Evolutionary conservation across 2,329 filamentous ascomycete species (phyloP), one percentile per base, ranked within the genome.

Genomic region (Diaporthe nobilis): DNA sequence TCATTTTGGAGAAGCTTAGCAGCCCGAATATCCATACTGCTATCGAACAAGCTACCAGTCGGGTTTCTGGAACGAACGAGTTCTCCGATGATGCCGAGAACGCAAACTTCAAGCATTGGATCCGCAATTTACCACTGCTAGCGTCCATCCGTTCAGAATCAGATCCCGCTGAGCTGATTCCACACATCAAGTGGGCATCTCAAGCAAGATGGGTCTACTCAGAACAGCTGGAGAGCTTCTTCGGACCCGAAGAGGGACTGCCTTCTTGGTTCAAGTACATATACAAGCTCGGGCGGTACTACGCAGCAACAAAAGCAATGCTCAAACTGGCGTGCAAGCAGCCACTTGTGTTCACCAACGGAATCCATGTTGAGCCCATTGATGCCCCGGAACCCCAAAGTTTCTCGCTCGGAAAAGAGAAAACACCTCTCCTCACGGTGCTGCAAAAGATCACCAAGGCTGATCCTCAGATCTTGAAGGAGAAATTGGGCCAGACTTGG

Each of bases 211-310:
- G 78, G 78, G 6, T 53, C 9, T 80, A 82, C 25, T 73, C 77
- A 15, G 78, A 79, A 28, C 73, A 79, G 10, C 37, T 83, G 4
- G 70, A 79, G 71, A 1, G 22, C 1, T 57, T 79, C 4, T 72
- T 82, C 7, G 22, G 74, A 2, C 44, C 47, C 13, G 55, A 42
- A 3, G 55, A 58, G 8, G 53, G 53, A 28, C 25, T 73, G n/a
- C 77, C 77, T 17, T 47, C 12, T n/a, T 78, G 79, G 77, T 25
- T 81, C 2, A 22, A 68, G 20, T 20, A 34, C 31, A 8, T 80
- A 1, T 77, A 82, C 42, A 83, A 83, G 67, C 39, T 83, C 5
- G 81, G 76, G 22, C 81, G 82, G 1, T 83, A 83, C 72, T 72
- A 70, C 22, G 73, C 75, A 5, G 81, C 81, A 20, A 76, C 77